phyloP scores from a whole-genome alignment of 164 flowering plant genomes.

The Magnolia kwangsiensis region DNA sequence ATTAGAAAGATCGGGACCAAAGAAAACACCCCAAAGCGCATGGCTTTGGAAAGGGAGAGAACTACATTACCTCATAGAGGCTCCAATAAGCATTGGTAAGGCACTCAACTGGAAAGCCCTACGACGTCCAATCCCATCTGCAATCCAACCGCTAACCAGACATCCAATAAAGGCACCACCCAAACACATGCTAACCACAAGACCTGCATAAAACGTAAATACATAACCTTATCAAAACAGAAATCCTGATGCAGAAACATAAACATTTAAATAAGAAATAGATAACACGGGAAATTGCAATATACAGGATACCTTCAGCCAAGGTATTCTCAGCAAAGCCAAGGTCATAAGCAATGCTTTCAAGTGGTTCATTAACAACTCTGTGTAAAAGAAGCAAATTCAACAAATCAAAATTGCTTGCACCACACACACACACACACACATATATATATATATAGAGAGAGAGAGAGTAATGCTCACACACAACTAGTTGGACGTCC shows the following conservation, averaged over 20 bases:
- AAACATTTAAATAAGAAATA: too few species aligned
- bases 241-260: background rate
- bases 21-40: background rate
- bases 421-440: too few species aligned
- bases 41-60: background rate
- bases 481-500: too few species aligned
- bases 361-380: constrained; percentile 93
- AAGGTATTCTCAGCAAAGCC: constrained; percentile 78
- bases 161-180: constrained; percentile 90
- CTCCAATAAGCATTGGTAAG: constrained; percentile 89
- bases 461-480: too few species aligned
- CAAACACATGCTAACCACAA: constrained; percentile 90
- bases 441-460: too few species aligned
- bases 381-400: constrained; percentile 28
- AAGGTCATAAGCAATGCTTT: constrained; percentile 75
- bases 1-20: background rate
- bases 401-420: background rate
- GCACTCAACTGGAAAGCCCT: constrained; percentile 91
- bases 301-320: constrained; percentile 61
- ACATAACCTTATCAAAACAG: background rate
- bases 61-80: constrained; percentile 58
- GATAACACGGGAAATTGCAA: background rate
- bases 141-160: constrained; percentile 78
- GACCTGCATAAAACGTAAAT: constrained; percentile 45
- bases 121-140: constrained; percentile 87